phyloP scores from a whole-genome alignment of 352 stramenopile species.

The Globisporangium rhizosaccharum region DNA sequence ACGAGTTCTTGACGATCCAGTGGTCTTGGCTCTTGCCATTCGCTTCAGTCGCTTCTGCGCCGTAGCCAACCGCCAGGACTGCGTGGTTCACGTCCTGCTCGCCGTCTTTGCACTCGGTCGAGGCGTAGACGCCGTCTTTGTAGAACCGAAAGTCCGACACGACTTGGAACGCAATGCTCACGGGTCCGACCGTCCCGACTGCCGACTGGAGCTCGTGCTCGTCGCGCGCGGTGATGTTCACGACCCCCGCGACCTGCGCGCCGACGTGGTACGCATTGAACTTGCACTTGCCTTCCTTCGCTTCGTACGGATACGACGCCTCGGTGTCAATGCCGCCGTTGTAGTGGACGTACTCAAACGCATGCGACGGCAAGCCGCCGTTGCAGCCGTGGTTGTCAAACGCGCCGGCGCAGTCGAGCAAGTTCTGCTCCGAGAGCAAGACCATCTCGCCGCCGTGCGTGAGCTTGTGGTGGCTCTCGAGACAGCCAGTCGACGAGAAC shows the following conservation, averaged over 20 bases:
- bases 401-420: conserved; percentile 94
- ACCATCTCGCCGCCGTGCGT: conserved; percentile 88
- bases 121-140: conserved; percentile 85
- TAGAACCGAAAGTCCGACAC: conserved; percentile 88
- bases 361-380: conserved; percentile 95
- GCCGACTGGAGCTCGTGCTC: conserved; percentile 71
- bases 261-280: conserved; percentile 71
- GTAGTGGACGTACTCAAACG: conserved; percentile 95
- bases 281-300: conserved; percentile 76
- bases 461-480: conserved; percentile 96
- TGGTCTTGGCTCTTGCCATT: conserved; percentile 47
- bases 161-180: conserved; percentile 86
- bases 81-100: conserved; percentile 88
- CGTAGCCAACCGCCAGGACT: conserved; percentile 97
- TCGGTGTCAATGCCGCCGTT: conserved; percentile 84
- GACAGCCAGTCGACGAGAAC: conserved; percentile 96
- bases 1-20: conserved; percentile 99
- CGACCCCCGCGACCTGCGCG: conserved; percentile 64
- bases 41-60: conserved; percentile 56
- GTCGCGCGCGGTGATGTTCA: conserved; percentile 82
- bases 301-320: conserved; percentile 68
- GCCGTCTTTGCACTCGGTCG: conserved; percentile 71
- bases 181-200: conserved; percentile 59
- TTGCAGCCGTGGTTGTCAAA: conserved; percentile 96
- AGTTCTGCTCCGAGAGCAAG: conserved; percentile 96